These are phyloP conservation scores for Microsporum canis DNA, from an alignment of 2,329 filamentous ascomycete species.

Conservation along the genomic window DNA sequence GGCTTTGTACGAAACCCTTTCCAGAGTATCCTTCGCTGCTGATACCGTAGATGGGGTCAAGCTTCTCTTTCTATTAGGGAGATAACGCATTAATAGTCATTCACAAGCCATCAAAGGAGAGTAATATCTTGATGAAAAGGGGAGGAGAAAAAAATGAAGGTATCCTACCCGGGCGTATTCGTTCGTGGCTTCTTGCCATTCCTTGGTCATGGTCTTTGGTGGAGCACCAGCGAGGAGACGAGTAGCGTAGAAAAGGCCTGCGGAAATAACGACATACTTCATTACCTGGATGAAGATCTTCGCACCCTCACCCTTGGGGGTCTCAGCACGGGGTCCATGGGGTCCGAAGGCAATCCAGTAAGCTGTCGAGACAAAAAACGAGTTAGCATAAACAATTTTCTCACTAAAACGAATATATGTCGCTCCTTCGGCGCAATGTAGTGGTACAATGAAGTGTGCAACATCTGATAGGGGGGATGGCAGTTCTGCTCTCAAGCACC, in stretches of 20 bases:
- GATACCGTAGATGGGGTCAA: constrained; percentile 79
- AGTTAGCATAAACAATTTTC: not conserved
- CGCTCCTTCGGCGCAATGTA: not conserved
- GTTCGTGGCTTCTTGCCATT: constrained; percentile 92
- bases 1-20: constrained; percentile 63
- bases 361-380: constrained; percentile 44
- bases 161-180: constrained; percentile 75
- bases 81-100: not conserved
- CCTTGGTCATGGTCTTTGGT: constrained; percentile 85
- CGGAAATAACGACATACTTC: constrained; percentile 54
- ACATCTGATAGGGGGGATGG: not conserved
- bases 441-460: not conserved
- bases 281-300: constrained; percentile 65
- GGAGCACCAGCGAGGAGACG: constrained; percentile 59
- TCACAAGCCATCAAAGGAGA: constrained; percentile 13
- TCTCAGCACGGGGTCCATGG: constrained; percentile 76
- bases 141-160: not conserved
- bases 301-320: constrained; percentile 73
- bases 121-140: constrained; percentile 1
- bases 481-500: not conserved
- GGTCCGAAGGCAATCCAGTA: constrained; percentile 99
- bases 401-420: not conserved
- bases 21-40: constrained; percentile 67
- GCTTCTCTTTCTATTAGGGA: constrained; percentile 57
- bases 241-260: constrained; percentile 60